phyloP scores from a whole-genome alignment of 176 grass and related monocot species.

The Zizania latifolia region DNA sequence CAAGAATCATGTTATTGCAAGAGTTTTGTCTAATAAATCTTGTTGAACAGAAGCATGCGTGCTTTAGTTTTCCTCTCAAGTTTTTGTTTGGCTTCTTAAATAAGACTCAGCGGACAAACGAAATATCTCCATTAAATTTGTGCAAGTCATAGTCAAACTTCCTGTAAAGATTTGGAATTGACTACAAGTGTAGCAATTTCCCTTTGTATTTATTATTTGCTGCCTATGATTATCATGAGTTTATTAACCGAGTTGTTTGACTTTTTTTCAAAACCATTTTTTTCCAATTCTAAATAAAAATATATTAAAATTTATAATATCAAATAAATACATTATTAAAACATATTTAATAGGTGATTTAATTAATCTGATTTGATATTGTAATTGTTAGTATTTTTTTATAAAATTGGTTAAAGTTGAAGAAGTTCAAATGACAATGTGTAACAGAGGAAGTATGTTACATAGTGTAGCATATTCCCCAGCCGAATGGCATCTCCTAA shows the following conservation, averaged over 20 bases:
- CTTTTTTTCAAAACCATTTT: no score
- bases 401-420: no score
- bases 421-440: no score
- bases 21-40: not conserved
- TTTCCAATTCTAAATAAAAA: no score
- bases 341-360: no score
- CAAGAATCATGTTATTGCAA: not conserved
- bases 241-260: not conserved
- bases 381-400: no score
- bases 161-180: not conserved
- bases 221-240: not conserved
- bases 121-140: not conserved
- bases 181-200: not conserved
- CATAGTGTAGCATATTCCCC: not conserved
- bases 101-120: not conserved
- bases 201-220: not conserved
- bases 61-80: not conserved
- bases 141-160: not conserved
- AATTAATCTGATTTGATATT: no score
- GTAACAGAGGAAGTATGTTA: no score
- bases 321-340: no score
- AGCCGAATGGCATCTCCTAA: not conserved
- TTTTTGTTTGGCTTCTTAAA: constrained; percentile 6
- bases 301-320: no score
- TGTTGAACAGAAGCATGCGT: constrained; percentile 1